Evolutionary conservation across 345 rosid genomes (phyloP), one percentile per base, ranked within the genome.

Genomic region (Populus deltoides): DNA sequence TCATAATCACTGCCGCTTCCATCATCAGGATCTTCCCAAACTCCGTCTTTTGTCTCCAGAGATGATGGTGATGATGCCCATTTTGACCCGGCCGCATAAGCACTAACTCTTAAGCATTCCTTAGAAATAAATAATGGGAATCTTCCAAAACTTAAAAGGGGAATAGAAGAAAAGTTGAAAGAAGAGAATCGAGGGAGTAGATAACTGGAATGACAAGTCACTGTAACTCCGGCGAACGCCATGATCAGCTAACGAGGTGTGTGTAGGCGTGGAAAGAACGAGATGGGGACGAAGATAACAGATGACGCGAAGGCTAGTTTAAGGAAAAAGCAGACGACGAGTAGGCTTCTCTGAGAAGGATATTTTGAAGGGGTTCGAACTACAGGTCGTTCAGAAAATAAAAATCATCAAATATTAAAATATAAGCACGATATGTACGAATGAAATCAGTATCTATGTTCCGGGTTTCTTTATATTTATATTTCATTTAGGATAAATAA

Each of bases 21-120:
- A 81, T 85, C 92, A 27, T 86, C 87, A 18, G 92, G 90, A 41
- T 90, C 90, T 83, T 90, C 94, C 92, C 94, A 87, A 10, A 84
- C 81, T 73, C 85, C 89, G 74, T 59, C 62, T 75, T 82, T 77
- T 57, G 80, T 68, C 68, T 84, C 83, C 76, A 79, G 35, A 25
- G 78, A 47, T 53, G 77, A 75, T 51, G 74, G 51, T 31, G 80
- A 39, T 57, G 77, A 77, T 38, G 74, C 81, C 74, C 80, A 78
- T 24, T 86, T 83, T 70, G 88, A 77, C 71, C 81, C 85, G 70
- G 47, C 78, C 67, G 73, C 81, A 74, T 62, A 29, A 75, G 77
- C 31, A 70, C 73, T 72, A 9, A 38, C 20, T 29, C 55, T 82
- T 2, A 47, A 45, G 45, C 67, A 65, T 63, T 82, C 70, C 76